Percentiles rank a stretch among this genome's conserved stretches.
Evolutionary conservation across 495 filamentous ascomycete genomes (phyloP).

Genomic region (Xylaria palmicola): DNA sequence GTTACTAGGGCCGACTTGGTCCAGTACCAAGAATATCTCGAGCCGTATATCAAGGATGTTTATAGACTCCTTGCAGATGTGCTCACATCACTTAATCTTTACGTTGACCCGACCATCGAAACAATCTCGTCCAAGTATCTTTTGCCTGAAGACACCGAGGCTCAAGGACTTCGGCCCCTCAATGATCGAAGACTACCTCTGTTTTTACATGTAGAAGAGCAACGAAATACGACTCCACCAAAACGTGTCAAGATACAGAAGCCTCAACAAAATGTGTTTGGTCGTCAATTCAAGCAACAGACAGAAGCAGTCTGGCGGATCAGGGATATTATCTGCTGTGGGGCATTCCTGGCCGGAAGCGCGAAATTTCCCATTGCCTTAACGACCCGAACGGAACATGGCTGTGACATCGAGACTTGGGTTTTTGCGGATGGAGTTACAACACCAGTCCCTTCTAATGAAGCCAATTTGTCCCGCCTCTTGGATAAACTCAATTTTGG

Average conservation of each 20-base stretch:
- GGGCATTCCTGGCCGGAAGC: constrained; percentile 26
- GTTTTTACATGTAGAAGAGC: constrained; percentile 20
- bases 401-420: constrained; percentile 26
- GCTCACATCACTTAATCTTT: constrained; percentile 34
- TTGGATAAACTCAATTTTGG: constrained; percentile 24
- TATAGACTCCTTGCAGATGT: constrained; percentile 37
- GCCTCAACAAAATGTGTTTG: constrained; percentile 30
- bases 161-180: constrained; percentile 42
- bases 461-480: constrained; percentile 21
- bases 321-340: constrained; percentile 34
- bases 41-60: constrained; percentile 41
- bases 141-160: constrained; percentile 42
- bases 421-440: constrained; percentile 18
- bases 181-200: constrained; percentile 27
- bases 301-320: constrained; percentile 34
- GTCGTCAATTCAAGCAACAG: constrained; percentile 23
- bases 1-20: constrained; percentile 36
- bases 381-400: constrained; percentile 16
- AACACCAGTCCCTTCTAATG: constrained; percentile 9
- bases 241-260: constrained; percentile 21
- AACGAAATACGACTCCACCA: background rate
- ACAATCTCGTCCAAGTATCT: constrained; percentile 31
- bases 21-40: constrained; percentile 38
- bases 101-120: constrained; percentile 25
- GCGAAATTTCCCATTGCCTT: constrained; percentile 22